Conservation (phyloP, 225 moss, liverwort and hornwort genomes). For the Bryum argenteum region DNA sequence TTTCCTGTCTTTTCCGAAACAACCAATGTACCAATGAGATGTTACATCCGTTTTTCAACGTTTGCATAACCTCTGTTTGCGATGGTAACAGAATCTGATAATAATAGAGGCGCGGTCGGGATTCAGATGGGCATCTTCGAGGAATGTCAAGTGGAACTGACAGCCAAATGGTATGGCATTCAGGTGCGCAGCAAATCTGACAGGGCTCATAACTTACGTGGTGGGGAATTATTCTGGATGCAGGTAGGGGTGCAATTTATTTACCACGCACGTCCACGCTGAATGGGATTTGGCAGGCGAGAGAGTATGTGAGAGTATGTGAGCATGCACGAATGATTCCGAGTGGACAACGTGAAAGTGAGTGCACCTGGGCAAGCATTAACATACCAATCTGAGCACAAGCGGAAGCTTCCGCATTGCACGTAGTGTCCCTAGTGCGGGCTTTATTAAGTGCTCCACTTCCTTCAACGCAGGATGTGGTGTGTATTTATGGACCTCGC, state of each 20-base stretch:
- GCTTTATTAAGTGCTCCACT: slow-evolving; percentile 39
- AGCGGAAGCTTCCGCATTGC: slow-evolving; percentile 9
- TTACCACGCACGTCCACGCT: too few species aligned
- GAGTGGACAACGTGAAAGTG: slow-evolving; percentile 19
- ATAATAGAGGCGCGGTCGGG: slow-evolving; percentile 8
- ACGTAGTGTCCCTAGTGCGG: slow-evolving; percentile 27
- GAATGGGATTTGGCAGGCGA: too few species aligned
- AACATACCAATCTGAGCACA: slow-evolving; percentile 11
- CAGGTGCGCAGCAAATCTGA: slow-evolving; percentile 1
- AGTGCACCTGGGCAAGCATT: slow-evolving; percentile 9
- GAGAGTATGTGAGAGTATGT: too few species aligned
- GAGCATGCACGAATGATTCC: too few species aligned
- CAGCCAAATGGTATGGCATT: slow-evolving; percentile 27
- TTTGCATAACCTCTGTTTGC: too few species aligned
- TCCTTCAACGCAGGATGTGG: slow-evolving; percentile 22
- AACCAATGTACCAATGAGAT: too few species aligned
- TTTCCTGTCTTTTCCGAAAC: too few species aligned
- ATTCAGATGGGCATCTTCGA: neutral
- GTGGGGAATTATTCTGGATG: too few species aligned
- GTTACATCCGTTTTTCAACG: too few species aligned
- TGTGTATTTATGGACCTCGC: slow-evolving; percentile 33
- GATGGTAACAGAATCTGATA: neutral
- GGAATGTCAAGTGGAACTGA: slow-evolving; percentile 11
- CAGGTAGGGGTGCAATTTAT: too few species aligned
- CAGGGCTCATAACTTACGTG: too few species aligned